Base-by-base conservation (phyloP, 345 rosid species). In the Eucalyptus erythrocorys region DNA sequence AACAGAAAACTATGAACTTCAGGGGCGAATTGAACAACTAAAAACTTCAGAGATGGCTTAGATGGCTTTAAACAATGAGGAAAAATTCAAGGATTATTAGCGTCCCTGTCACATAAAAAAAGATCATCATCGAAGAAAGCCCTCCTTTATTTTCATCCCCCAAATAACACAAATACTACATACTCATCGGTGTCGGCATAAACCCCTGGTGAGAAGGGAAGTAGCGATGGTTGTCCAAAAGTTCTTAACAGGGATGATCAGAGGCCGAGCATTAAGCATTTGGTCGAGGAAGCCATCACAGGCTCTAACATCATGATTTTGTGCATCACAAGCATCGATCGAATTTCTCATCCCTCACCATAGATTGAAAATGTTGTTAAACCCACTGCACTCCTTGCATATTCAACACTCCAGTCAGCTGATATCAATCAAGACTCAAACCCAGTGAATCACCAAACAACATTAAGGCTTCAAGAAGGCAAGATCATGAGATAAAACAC, bases 281-380 rank as follows among this genome's bases (percentile, higher is more conserved):
- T 7, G 3, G 40, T n/a, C 37, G 0, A 15, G 19, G 37, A 11
- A 6, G 27, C 82, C 47, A 21, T 10, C 2, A 8, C 47, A 21
- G 47, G 82, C 45, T 76, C 82, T 37, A 37, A 19, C 8, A 37
- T 37, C 82, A 40, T 19, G 45, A 40, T 40, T 71, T 24, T 10
- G 82, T 37, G 82, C 47, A 37, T 37, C 47, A 16, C 24, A 16
- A 34, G 57, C 57, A 21, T 51, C 57, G 32, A 59, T 59, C 16
- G 32, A 96, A 30, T 87, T 94, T 98, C 80, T 96, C 99, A 86
- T 95, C 99, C 85, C 98, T 98, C 81, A 96, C 3, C 42, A 66
- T 22, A 66, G 22, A 66, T 34, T 66, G 80, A 68, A 68, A 68
- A 19, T 34, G 81, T 34, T 6, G 43, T 19, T 71, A 34, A 37